Evolutionary conservation across 257 asterid genomes (phyloP).

Genomic region (Gentiana dahurica): DNA sequence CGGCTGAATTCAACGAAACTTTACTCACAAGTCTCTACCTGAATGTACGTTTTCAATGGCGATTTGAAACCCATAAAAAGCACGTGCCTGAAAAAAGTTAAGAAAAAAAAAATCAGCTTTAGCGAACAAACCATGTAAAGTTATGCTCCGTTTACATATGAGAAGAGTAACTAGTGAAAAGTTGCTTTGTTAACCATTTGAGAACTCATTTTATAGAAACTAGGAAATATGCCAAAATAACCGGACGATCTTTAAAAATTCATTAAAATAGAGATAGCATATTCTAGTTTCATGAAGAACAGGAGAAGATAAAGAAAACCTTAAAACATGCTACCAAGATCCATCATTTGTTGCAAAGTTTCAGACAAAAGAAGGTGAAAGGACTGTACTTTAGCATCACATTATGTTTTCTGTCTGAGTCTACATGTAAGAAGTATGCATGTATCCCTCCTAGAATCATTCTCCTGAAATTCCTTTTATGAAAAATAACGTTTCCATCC

Average conservation of each 20-base stretch:
- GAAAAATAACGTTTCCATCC: no score
- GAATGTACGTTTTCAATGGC: constrained; percentile 83
- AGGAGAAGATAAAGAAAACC: no score
- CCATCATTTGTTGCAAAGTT: neutral
- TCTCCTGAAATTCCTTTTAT: no score
- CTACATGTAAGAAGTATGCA: no score
- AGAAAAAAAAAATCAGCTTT: constrained; percentile 10
- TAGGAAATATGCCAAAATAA: neutral
- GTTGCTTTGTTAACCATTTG: no score
- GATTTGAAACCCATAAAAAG: constrained; percentile 78
- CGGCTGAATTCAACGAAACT: neutral
- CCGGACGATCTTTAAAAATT: neutral
- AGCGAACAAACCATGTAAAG: neutral
- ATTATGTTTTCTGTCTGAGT: neutral
- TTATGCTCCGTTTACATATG: no score
- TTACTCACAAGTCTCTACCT: constrained; percentile 32
- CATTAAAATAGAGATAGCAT: neutral
- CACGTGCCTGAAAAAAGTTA: constrained; percentile 47
- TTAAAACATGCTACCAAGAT: neutral
- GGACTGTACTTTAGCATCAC: neutral
- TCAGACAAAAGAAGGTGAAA: no score
- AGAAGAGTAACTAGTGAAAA: no score
- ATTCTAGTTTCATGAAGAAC: neutral
- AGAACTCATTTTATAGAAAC: no score
- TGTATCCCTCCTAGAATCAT: no score